Base-by-base conservation (phyloP, 176 grass and related monocot genomes). In the Phragmites australis region DNA sequence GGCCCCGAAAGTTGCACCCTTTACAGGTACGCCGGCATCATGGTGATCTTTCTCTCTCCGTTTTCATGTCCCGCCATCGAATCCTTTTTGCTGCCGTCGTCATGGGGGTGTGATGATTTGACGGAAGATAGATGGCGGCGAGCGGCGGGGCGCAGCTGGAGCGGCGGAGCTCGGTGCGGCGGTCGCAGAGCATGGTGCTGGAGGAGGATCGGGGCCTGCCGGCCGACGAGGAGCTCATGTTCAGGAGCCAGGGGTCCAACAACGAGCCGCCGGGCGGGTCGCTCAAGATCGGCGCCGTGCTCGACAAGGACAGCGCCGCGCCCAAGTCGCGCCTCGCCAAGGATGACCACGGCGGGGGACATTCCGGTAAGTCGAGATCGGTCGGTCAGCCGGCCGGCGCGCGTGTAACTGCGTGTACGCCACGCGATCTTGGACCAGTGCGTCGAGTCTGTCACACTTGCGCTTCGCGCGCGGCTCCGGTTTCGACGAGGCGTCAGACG, bases 11-110 rank as follows among this genome's bases (percentile, higher is more conserved):
- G 78, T 9, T 55, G 70, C 55, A 67, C 32, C 41, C 73, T 86
- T 90, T 86, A 86, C 83, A 89, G 83, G 88, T 89, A 82, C 37
- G 41, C 83, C 65, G 57, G 78, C 54, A 81, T 89, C 82, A 70
- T 81, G 13, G 34, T 37, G 10, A 58, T 59, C 51, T 68, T 45
- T 53, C 11, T 21, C 10, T 32, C 46, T 64, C 44, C 5, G 2
- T n/a, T 3, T 34, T 4, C 9, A 25, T n/a, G 47, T 56, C 19
- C 29, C 45, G 9, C 40, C 11, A 64, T 42, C 52, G 44, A 12
- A 29, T 23, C 16, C 23, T 60, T 72, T 37, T 40, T 44, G 50
- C 17, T 49, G 29, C 15, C 74, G 30, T 34, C 16, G 74, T 11
- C n/a, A 5, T 9, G 79, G 48, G 32, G 27, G 4, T 9, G 50